Evolutionary conservation across 1,284 basidiomycete genomes (phyloP), one percentile per base, ranked within the genome.

Genomic region (Irpex sp.): DNA sequence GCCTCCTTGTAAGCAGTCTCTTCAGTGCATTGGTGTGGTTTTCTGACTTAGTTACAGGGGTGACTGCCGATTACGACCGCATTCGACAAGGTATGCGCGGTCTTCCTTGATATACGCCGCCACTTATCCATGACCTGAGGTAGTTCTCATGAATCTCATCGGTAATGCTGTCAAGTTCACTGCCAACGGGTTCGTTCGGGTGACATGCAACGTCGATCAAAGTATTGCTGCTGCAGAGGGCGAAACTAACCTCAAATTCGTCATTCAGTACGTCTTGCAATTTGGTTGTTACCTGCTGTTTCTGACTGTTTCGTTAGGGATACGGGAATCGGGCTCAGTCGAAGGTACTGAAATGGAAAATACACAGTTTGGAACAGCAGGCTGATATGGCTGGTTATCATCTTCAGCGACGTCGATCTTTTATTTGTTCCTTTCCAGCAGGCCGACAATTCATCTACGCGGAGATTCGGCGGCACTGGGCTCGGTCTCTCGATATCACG

Each of bases 91-190:
- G 86, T 84, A 67, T 58, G 67, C 10, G 14, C 3, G 33, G 16
- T 33, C 28, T 16, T 18, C 33, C 10, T 37, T n/a, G 35, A 55
- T 14, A 16, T 28, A 12, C 33, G 42, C 4, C 14, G 14, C 23
- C 19, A 49, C 18, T 16, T 23, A 33, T 10, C 16, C 5, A 16
- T 52, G 33, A 8, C 33, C 33, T 35, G 47, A 16, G 58, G 7
- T 61, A 85, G 86, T 88, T 14, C 73, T 88, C 36, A 88, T 88
- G 86, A 90, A 90, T 67, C 72, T 90, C 49, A 86, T 90, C 61
- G 86, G 86, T 8, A 90, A 90, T 68, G 86, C 86, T 9, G 84
- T 90, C 59, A 90, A 90, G 66, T 88, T 90, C 70, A 88, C 86
- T 1, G 78, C 80, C 1, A 73, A 71, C 39, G 87, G 87, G 5